Base-by-base conservation (phyloP, 2,329 filamentous ascomycete species). In the Phyllosticta citriasiana region DNA sequence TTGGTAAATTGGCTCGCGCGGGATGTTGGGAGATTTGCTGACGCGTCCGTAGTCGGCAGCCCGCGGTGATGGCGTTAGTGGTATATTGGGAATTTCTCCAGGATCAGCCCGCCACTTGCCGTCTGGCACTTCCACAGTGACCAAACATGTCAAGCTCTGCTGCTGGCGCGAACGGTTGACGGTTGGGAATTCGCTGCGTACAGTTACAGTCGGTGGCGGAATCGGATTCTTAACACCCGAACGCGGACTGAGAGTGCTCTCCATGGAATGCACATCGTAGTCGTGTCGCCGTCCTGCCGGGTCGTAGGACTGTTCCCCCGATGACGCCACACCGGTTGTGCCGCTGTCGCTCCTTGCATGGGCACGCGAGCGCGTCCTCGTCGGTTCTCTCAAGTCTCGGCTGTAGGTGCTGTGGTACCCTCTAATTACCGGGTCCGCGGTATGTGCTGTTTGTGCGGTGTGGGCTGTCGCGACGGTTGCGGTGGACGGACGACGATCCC, bases 231-330 rank as follows among this genome's bases (percentile, higher is more conserved):
- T 89, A 9, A 85, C 82, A 22, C 88, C 72, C 57, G 78, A 76
- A 47, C 88, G 86, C 5, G 91, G 88, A 65, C 84, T 83, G 19
- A 95, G 80, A 35, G 86, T 88, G 0, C 89, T 90, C 74, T 97
- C 93, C 90, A 97, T 96, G 3, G 92, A 91, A 73, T 97, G 93
- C 16, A 96, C 84, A 70, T 97, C 94, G 70, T 96, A 97, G 71
- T 97, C 93, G 70, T 97, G 91, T 60, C 88, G 87, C 67, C 92
- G 84, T 51, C 82, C 81, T 26, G 78, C 78, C 47, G 84, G 83
- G 68, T 89, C 85, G 16, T 85, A 85, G 64, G 93, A 89, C 70
- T 95, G 96, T 54, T 92, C 91, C 24, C 82, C 85, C 1, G 89
- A 91, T 0, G 91, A 94, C 9, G 85, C 79, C 26, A 83, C 79